phyloP scores from a whole-genome alignment of 352 stramenopile genomes.

The Pythium brassicae region DNA sequence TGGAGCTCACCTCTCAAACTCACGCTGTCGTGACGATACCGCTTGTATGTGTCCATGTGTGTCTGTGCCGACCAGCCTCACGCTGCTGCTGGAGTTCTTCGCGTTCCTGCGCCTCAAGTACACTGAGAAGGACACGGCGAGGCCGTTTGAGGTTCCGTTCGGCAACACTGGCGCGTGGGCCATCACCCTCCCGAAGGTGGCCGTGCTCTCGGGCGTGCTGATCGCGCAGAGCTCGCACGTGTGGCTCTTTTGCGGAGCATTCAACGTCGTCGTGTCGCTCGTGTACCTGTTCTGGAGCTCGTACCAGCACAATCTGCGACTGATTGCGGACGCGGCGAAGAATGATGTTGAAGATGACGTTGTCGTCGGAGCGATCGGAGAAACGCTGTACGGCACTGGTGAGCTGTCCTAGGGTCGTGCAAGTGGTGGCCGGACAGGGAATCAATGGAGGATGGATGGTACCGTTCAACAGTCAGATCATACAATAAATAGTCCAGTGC shows the following conservation, averaged over 20 bases:
- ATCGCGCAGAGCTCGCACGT: constrained; percentile 59
- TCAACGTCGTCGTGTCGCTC: constrained; percentile 56
- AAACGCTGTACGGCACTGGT: too few relatives aligned
- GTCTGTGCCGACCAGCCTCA: constrained; percentile 24
- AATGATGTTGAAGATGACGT: not conserved
- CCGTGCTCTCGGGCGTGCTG: constrained; percentile 70
- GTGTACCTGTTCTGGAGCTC: constrained; percentile 64
- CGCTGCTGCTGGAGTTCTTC: constrained; percentile 79
- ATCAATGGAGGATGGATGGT: too few relatives aligned
- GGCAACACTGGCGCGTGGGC: constrained; percentile 64
- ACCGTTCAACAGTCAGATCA: too few relatives aligned
- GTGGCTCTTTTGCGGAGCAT: constrained; percentile 69
- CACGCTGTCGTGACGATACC: not conserved
- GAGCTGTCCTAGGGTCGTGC: too few relatives aligned
- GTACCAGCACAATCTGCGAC: constrained; percentile 31
- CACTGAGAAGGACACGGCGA: constrained; percentile 64
- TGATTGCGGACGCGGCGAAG: not conserved
- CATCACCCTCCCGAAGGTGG: constrained; percentile 78
- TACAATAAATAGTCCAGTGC: too few relatives aligned
- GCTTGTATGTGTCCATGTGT: not conserved
- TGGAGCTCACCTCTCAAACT: not conserved
- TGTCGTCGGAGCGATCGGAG: too few relatives aligned
- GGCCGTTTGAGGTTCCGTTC: constrained; percentile 73
- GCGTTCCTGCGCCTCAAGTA: constrained; percentile 84
- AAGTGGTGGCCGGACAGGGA: too few relatives aligned